Percentiles rank a stretch among this genome's conserved stretches.
Evolutionary conservation across 495 filamentous ascomycete species (phyloP).

Genomic region (Amniculicola lignicola): DNA sequence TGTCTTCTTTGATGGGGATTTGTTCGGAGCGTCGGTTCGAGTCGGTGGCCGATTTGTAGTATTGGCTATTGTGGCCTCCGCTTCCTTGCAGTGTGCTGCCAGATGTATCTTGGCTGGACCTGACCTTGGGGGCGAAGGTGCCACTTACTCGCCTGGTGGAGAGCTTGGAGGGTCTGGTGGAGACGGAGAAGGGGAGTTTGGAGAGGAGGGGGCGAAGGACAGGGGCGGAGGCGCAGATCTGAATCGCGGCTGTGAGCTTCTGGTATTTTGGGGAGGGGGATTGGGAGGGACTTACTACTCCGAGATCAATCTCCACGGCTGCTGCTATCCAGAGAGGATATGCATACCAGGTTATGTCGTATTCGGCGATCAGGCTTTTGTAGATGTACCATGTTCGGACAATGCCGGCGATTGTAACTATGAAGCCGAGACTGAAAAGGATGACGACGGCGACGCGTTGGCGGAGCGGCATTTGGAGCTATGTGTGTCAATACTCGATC

Average conservation of each 20-base stretch:
- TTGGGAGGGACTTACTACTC: conserved; percentile 50
- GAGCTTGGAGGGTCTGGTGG: not conserved
- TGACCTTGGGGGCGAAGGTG: not conserved
- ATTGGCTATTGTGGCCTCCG: not conserved
- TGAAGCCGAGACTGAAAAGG: conserved; percentile 57
- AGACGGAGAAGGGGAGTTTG: conserved; percentile 4
- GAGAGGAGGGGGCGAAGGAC: conserved; percentile 17
- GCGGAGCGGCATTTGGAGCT: conserved; percentile 52
- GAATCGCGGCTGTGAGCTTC: not conserved
- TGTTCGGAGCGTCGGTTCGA: conserved; percentile 5
- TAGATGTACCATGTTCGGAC: conserved; percentile 55
- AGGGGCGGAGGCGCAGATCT: conserved; percentile 26
- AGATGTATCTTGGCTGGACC: not conserved
- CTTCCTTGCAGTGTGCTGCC: not conserved
- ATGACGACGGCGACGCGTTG: conserved; percentile 56
- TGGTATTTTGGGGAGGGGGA: not conserved
- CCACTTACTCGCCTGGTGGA: not conserved
- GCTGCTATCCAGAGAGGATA: conserved; percentile 55
- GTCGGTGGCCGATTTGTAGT: not conserved
- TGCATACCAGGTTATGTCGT: conserved; percentile 54
- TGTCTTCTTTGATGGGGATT: not conserved
- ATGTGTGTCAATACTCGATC: no score
- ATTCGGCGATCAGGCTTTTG: conserved; percentile 48
- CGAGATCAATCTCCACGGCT: conserved; percentile 57
- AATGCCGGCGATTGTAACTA: conserved; percentile 57